A percentile compares a stretch with the other conserved stretches of the same genome.
Conservation (phyloP, 768 basidiomycete species). For the Lentinula lateritia region DNA sequence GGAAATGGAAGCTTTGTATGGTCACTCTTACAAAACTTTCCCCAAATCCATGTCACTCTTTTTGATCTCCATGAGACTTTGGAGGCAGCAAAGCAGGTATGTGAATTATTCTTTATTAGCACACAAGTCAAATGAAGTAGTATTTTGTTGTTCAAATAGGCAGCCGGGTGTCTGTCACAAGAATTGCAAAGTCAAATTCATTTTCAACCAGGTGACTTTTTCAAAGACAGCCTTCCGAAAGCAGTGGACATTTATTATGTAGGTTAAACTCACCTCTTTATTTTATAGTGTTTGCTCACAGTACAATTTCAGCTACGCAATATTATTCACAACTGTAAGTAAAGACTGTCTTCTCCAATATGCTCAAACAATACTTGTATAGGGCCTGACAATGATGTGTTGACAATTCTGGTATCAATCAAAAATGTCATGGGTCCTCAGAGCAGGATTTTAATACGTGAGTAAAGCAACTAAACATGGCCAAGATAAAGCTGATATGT, state of each 20-base stretch:
- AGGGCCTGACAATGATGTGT: not conserved
- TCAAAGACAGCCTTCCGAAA: conserved; percentile 19
- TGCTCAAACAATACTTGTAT: not conserved
- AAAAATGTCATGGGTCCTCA: not conserved
- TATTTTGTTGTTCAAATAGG: conserved; percentile 14
- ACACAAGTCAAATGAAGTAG: not conserved
- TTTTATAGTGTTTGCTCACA: not conserved
- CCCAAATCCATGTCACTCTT: conserved; percentile 23
- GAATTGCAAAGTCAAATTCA: conserved; percentile 14
- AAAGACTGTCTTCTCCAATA: not conserved
- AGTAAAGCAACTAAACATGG: not conserved
- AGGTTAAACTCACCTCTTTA: conserved; percentile 3
- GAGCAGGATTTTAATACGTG: not conserved
- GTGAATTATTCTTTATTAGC: conserved; percentile 10
- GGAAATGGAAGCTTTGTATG: conserved; percentile 25
- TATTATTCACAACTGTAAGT: conserved; percentile 23
- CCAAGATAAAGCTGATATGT: not conserved
- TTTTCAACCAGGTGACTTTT: conserved; percentile 24
- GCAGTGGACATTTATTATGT: conserved; percentile 27
- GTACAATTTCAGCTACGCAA: conserved; percentile 11
- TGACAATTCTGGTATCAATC: not conserved
- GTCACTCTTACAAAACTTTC: conserved; percentile 19
- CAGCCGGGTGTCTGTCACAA: conserved; percentile 7
- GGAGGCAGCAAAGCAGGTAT: conserved; percentile 14
- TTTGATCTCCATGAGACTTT: conserved; percentile 25